Evolutionary conservation across 768 basidiomycete genomes (phyloP), one percentile per base, ranked within the genome.

Genomic region (Lentinula boryana): DNA sequence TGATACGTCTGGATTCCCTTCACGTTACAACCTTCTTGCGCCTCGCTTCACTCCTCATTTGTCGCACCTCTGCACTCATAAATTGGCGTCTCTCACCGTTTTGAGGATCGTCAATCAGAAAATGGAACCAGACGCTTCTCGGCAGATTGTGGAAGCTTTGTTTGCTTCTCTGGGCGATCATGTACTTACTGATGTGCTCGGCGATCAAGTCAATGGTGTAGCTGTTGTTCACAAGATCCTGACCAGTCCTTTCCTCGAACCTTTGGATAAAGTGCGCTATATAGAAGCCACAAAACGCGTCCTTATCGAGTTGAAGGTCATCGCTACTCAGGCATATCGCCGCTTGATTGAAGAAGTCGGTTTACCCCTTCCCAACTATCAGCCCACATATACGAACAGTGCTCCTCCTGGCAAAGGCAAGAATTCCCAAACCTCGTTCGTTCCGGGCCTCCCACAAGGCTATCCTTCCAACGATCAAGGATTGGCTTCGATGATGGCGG

Each of bases 11-110:
- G 87, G 87, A 64, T 92, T 99, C 79, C 92, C 93, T 1, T 95
- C 94, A n/a, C 85, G 97, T 48, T 99, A 97, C 78, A 87, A 89
- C 61, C 79, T 99, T 53, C 80, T 98, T 51, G 95, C 97, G 1
- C 95, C 95, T 50, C 92, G 96, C 53, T 96, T 99, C 74, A 93
- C 94, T 0, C 93, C 97, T 51, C 96, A 98, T 69, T 81, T 98
- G 41, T 95, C 94, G 3, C 95, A 98, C 73, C 81, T 98, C 61
- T 98, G 95, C 78, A 97, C 94, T 3, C 97, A 99, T 79, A 98
- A 98, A 74, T 74, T 99, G 67, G 96, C 97, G 0, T 97, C 95
- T 2, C 80, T 95, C 65, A 96, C 95, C 1, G 94, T 98, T 43
- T 80, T 99, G 64, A 83, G 95, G 70, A 93, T 99, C 66, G 89